Base-by-base conservation (phyloP, 129 eudicot genomes). In the Deinandra increscens region DNA sequence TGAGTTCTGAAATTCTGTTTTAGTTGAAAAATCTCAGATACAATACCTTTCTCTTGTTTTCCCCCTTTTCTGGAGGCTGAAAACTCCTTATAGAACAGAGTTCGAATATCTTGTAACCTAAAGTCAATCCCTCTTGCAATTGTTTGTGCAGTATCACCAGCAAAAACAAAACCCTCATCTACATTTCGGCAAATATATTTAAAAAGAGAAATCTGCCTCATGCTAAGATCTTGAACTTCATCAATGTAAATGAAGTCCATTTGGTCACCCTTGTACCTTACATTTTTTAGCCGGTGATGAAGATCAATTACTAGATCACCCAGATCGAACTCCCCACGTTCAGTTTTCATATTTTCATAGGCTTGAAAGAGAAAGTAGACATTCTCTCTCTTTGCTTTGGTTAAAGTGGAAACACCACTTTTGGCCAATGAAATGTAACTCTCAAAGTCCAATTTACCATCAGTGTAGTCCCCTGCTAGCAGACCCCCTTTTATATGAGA, bases 71-170 rank as follows among this genome's bases (percentile, higher is more conserved):
- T 75, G 29, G 70, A 23, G 61, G 36, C 38, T 19, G 87, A 15
- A 74, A 90, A 90, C 79, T 83, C 89, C 0, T 68, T 85, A 65
- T 81, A 87, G 65, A 87, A 90, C 51, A 90, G 45, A 36, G 79
- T 77, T 65, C 91, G 39, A 61, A 90, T 82, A 42, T 87, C 97
- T 60, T 90, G 84, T 75, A 90, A 90, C 45, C 97, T 59, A 22
- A 90, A 90, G 56, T 87, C 94, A 48, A 90, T 80, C 17, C 97
- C 97, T 60, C 88, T 77, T 15, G 91, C 91, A 50, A 90, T 90
- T 0, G 97, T 87, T 53, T 90, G 95, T 0, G 97, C 95, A 1
- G 95, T 90, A 64, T 90, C 97, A 9, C 95, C 97, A n/a, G 89
- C 78, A 72, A 90, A 87, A 44, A 84, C 70, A 69, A 79, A 87